Percentiles rank a stretch among this genome's conserved stretches.
Conservation (phyloP, 1,284 basidiomycete species). For the Ceratobasidium sp. region DNA sequence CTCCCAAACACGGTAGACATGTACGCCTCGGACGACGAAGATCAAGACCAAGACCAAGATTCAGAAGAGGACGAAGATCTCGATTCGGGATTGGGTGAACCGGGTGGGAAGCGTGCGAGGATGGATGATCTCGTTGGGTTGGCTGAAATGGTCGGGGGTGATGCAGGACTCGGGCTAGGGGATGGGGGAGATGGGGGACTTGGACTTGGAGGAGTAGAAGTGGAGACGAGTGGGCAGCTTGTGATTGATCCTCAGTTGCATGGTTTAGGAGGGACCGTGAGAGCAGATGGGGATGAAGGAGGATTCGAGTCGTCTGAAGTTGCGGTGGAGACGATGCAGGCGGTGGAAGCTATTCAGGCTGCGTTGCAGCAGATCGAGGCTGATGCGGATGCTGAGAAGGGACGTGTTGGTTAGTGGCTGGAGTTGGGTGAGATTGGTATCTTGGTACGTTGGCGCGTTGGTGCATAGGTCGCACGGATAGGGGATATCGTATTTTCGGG, state of each 20-base stretch:
- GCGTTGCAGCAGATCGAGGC: constrained; percentile 43
- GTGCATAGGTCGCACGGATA: too few relatives aligned
- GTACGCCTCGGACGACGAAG: constrained; percentile 9
- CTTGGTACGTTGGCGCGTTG: too few relatives aligned
- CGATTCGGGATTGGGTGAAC: too few relatives aligned
- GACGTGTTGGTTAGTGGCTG: neutral
- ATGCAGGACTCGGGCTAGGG: neutral
- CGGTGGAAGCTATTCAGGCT: constrained; percentile 36
- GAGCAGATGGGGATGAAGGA: too few relatives aligned
- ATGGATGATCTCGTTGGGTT: neutral
- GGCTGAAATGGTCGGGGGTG: too few relatives aligned
- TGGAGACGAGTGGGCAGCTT: neutral
- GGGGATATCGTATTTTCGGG: too few relatives aligned
- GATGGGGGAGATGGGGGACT: too few relatives aligned
- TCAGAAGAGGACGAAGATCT: neutral
- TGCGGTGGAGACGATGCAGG: constrained; percentile 25
- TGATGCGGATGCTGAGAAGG: constrained; percentile 24
- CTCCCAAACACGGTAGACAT: constrained; percentile 8
- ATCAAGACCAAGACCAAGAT: neutral
- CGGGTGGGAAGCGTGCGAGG: neutral
- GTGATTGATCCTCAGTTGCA: constrained; percentile 26
- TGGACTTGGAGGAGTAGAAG: too few relatives aligned
- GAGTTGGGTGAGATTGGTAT: too few relatives aligned
- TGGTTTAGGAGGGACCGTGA: neutral
- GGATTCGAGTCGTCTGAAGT: too few relatives aligned